Evolutionary conservation across 192 early-diverging fungal genomes (phyloP).

Genomic region (Haplosporangium gracile): DNA sequence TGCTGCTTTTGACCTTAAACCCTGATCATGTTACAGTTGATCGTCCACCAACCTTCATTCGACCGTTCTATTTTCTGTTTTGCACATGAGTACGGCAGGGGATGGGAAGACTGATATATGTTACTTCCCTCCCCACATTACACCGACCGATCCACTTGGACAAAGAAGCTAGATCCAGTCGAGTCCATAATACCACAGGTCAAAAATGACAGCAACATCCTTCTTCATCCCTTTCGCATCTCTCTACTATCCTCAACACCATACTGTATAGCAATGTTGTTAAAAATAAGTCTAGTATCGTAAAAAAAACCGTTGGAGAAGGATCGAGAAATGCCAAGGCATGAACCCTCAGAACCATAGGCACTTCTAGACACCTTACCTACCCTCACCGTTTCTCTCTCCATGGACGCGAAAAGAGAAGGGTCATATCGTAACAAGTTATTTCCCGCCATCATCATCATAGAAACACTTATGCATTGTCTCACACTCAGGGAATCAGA

Average conservation of each 20-base stretch:
- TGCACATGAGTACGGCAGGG: not conserved
- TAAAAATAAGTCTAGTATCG: not conserved
- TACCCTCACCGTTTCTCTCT: not conserved
- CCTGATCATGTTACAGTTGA: constrained; percentile 7
- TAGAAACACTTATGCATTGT: not conserved
- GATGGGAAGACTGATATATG: not conserved
- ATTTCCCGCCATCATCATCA: not conserved
- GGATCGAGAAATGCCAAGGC: constrained; percentile 2
- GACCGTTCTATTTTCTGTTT: not conserved
- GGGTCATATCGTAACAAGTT: not conserved
- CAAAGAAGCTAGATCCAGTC: not conserved
- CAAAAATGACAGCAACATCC: not conserved
- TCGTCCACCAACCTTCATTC: not conserved
- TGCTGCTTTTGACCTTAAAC: not conserved
- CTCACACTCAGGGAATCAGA: not conserved
- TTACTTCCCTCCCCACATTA: not conserved
- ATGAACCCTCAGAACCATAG: not conserved
- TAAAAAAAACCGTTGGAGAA: not conserved
- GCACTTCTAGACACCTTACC: not conserved
- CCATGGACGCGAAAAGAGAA: not conserved
- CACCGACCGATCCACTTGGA: not conserved
- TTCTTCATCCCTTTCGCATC: not conserved
- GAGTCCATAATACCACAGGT: not conserved
- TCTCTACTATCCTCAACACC: not conserved
- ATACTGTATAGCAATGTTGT: not conserved